phyloP scores from a whole-genome alignment of 2,329 filamentous ascomycete genomes.

The Calonectria honghensis region DNA sequence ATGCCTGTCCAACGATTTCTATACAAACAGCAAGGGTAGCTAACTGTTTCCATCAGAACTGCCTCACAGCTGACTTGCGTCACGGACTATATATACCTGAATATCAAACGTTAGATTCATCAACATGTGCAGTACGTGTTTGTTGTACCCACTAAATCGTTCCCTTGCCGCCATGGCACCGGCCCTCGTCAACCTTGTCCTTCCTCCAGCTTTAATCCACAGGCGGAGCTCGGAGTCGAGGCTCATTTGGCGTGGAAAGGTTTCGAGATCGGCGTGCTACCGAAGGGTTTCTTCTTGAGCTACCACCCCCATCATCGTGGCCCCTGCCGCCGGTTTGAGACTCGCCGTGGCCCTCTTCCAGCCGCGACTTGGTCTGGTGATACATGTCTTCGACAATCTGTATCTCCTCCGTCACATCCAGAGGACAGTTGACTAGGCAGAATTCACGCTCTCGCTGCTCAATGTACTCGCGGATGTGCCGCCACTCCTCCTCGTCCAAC shows the following conservation, averaged over 20 bases:
- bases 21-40: not conserved
- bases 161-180: not conserved
- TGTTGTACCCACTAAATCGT: not conserved
- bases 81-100: not conserved
- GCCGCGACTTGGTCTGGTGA: conserved; percentile 14
- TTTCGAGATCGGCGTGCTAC: not conserved
- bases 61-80: not conserved
- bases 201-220: not conserved
- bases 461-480: conserved; percentile 26
- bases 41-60: not conserved
- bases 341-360: conserved; percentile 20
- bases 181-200: not conserved
- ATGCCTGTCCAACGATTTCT: not conserved
- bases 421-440: conserved; percentile 17
- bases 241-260: not conserved
- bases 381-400: conserved; percentile 38
- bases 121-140: not conserved
- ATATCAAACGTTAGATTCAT: not conserved
- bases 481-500: conserved; percentile 31
- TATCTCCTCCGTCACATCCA: conserved; percentile 35
- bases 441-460: conserved; percentile 38
- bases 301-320: not conserved
- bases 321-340: not conserved
- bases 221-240: conserved; percentile 3
- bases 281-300: not conserved